These are phyloP conservation scores for Biscogniauxia marginata DNA, from an alignment of 2,329 filamentous ascomycete species.

Conservation along the genomic window DNA sequence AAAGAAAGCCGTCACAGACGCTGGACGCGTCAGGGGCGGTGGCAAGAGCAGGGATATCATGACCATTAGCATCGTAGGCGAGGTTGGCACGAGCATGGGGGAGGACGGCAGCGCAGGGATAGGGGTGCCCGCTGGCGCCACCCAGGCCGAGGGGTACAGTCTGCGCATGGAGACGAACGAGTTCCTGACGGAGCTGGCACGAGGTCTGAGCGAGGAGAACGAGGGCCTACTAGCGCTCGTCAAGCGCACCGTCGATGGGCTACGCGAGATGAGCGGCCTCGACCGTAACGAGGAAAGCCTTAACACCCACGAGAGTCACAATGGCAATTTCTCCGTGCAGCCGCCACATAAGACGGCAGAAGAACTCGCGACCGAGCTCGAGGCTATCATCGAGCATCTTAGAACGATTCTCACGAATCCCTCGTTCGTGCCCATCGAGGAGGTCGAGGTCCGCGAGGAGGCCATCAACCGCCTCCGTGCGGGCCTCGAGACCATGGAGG, in stretches of 20 bases:
- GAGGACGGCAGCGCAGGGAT: conserved; percentile 23
- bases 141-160: conserved; percentile 59
- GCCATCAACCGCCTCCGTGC: conserved; percentile 81
- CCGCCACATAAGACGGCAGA: conserved; percentile 45
- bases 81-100: conserved; percentile 58
- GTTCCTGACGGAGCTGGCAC: conserved; percentile 82
- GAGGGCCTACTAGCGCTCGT: conserved; percentile 75
- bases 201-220: conserved; percentile 87
- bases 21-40: conserved; percentile 59
- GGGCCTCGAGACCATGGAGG: conserved; percentile 93
- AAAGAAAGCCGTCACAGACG: conserved; percentile 80
- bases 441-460: conserved; percentile 88
- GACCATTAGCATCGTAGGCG: conserved; percentile 56
- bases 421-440: conserved; percentile 92
- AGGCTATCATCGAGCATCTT: conserved; percentile 76
- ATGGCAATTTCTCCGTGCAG: conserved; percentile 3
- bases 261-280: conserved; percentile 69
- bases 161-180: conserved; percentile 85
- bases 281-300: conserved; percentile 30
- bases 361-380: conserved; percentile 73
- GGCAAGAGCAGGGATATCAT: conserved; percentile 54
- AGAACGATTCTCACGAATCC: conserved; percentile 87
- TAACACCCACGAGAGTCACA: conserved; percentile 13
- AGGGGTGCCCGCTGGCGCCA: conserved; percentile 28
- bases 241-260: conserved; percentile 65